These are phyloP conservation scores for Sonneratia alba DNA, from an alignment of 345 rosid species.

Conservation along the genomic window DNA sequence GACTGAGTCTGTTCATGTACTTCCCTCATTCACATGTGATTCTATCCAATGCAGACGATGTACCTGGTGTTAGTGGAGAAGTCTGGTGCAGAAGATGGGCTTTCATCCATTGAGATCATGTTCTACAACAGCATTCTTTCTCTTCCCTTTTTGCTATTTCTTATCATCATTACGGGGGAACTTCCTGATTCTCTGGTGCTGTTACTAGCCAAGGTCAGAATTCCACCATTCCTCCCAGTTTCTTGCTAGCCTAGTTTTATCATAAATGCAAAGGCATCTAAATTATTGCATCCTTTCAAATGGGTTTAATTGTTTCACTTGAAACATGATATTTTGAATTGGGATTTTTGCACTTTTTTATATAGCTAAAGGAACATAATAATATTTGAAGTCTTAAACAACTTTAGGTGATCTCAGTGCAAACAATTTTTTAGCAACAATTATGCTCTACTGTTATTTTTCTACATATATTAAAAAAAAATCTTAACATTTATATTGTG, in stretches of 20 bases:
- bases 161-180: constrained; percentile 75
- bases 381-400: background rate
- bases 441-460: background rate
- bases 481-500: background rate
- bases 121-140: constrained; percentile 90
- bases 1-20: background rate
- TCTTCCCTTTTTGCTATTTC: constrained; percentile 68
- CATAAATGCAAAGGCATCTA: background rate
- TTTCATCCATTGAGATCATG: constrained; percentile 89
- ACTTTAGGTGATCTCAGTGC: background rate
- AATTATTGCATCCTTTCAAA: background rate
- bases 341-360: background rate
- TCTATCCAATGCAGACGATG: constrained; percentile 61
- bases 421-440: background rate
- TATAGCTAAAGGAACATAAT: background rate
- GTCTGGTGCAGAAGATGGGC: constrained; percentile 95
- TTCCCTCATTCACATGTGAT: background rate
- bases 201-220: constrained; percentile 74
- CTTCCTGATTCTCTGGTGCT: constrained; percentile 69
- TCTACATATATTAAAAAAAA: background rate
- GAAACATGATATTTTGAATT: background rate
- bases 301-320: background rate
- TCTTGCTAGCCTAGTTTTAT: background rate
- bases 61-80: constrained; percentile 94
- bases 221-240: constrained; percentile 8